A percentile compares a stretch with the other conserved stretches of the same genome.
phyloP scores from a whole-genome alignment of 2,329 filamentous ascomycete species.

The Aspergillus calidoustus region DNA sequence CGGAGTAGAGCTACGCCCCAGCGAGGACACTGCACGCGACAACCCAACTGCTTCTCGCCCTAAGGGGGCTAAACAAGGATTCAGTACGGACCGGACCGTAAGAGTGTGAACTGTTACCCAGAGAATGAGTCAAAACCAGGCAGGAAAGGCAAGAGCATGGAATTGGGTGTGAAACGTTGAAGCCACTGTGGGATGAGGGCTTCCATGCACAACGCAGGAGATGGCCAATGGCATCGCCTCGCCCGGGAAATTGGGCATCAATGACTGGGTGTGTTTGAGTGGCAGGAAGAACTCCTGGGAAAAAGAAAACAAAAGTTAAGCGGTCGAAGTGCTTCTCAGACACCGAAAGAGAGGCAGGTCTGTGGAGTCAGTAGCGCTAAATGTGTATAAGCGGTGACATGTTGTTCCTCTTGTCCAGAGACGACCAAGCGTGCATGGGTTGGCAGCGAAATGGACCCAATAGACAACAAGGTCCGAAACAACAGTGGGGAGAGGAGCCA shows the following conservation, averaged over 20 bases:
- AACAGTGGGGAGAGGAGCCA: conserved; percentile 26
- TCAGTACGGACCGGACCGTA: conserved; percentile 31
- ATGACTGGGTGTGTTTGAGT: conserved; percentile 23
- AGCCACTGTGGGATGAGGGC: conserved; percentile 19
- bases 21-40: conserved; percentile 19
- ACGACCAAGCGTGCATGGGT: conserved; percentile 25
- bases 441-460: conserved; percentile 26
- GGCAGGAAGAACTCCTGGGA: conserved; percentile 20
- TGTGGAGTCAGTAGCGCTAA: conserved; percentile 29
- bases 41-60: conserved; percentile 25
- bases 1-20: conserved; percentile 20
- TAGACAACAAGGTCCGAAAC: conserved; percentile 21
- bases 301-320: conserved; percentile 21
- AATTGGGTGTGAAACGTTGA: conserved; percentile 22
- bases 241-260: conserved; percentile 32
- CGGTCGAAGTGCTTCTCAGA: conserved; percentile 14
- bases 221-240: conserved; percentile 19
- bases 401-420: conserved; percentile 29
- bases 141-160: conserved; percentile 20
- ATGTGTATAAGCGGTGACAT: conserved; percentile 30
- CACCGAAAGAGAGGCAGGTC: conserved; percentile 20
- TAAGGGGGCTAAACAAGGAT: conserved; percentile 26
- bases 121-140: conserved; percentile 23
- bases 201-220: conserved; percentile 14
- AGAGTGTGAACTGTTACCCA: conserved; percentile 29